These are phyloP conservation scores for Chamaecyparis obtusa DNA, from an alignment of 75 land plant species.

Conservation along the genomic window DNA sequence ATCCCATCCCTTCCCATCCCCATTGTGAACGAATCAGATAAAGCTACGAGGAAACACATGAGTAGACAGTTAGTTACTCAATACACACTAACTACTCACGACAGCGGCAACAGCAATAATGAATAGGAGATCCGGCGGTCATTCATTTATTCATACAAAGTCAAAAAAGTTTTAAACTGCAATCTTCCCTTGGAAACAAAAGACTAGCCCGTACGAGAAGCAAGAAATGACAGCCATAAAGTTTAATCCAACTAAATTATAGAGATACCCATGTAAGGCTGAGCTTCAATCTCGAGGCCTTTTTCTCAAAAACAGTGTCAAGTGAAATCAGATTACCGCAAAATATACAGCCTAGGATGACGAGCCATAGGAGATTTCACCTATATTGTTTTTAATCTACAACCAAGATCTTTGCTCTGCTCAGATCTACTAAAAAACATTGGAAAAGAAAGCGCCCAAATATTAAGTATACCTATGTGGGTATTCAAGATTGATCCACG, in stretches of 20 bases:
- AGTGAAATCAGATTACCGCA: neutral
- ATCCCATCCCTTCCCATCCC: neutral
- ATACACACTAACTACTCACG: neutral
- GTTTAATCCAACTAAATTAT: neutral
- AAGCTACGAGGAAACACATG: neutral
- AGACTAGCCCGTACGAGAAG: neutral
- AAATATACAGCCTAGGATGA: neutral
- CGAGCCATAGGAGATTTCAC: neutral
- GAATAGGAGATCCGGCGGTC: neutral
- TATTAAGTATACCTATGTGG: neutral
- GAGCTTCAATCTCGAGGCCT: conserved; percentile 4
- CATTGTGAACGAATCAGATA: neutral
- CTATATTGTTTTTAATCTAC: neutral
- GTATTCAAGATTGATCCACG: neutral
- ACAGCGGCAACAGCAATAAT: neutral
- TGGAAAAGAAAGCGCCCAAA: neutral
- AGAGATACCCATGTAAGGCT: neutral
- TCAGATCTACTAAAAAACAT: neutral
- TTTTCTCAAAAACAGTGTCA: neutral
- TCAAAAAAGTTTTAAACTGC: neutral
- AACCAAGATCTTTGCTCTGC: conserved; percentile 1
- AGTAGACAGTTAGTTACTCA: neutral
- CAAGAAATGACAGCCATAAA: neutral
- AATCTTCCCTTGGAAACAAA: neutral
- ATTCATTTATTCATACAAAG: neutral